phyloP scores from a whole-genome alignment of 129 eudicot genomes.

The Artemisia argyi region DNA sequence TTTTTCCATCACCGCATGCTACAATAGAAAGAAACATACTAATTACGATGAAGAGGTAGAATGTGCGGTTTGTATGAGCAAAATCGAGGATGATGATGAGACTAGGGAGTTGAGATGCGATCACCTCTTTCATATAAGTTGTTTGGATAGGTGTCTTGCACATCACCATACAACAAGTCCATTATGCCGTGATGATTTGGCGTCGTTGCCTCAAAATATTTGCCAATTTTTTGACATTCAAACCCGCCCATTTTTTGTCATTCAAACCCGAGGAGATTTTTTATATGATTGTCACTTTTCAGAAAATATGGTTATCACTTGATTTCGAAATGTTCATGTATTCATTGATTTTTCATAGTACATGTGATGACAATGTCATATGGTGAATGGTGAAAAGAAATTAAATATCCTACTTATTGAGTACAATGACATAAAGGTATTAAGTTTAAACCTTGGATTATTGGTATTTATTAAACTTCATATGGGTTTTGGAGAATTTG shows the following conservation, averaged over 20 bases:
- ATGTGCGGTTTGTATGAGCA: constrained; percentile 36
- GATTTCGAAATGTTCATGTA: background rate
- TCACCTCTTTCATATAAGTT: constrained; percentile 38
- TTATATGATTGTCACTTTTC: constrained; percentile 4
- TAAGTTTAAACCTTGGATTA: too few relatives aligned
- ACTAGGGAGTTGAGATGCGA: constrained; percentile 34
- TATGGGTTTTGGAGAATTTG: too few relatives aligned
- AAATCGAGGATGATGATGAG: constrained; percentile 36
- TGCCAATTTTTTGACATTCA: background rate
- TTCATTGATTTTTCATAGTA: background rate
- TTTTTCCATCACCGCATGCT: constrained; percentile 18
- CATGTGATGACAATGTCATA: background rate
- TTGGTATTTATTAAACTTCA: too few relatives aligned
- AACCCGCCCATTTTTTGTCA: too few relatives aligned
- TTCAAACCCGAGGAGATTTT: constrained; percentile 21
- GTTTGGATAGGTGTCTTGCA: constrained; percentile 42
- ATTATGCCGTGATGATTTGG: constrained; percentile 29
- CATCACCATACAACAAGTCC: constrained; percentile 34
- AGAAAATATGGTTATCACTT: background rate
- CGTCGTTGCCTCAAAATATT: background rate
- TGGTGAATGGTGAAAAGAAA: too few relatives aligned
- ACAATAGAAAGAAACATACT: background rate
- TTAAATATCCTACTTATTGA: too few relatives aligned
- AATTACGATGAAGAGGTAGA: constrained; percentile 13
- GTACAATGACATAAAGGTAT: too few relatives aligned